Evolutionary conservation across 495 filamentous ascomycete genomes (phyloP).

Genomic region (Hypoxylon cercidicola): DNA sequence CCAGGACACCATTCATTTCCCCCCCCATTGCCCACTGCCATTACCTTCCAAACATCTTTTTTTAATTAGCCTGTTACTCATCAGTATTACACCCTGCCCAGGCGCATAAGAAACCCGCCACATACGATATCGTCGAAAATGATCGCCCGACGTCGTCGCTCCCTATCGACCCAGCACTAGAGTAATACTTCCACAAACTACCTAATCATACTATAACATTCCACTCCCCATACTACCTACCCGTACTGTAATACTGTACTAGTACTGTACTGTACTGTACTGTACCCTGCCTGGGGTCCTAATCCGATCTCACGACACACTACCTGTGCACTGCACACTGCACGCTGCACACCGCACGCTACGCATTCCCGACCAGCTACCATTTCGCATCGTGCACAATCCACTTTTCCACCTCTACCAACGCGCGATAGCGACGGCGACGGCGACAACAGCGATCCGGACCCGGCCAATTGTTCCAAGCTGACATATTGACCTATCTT

Average conservation of each 20-base stretch:
- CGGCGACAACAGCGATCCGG: background rate
- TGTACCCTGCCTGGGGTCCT: slow-evolving; percentile 9
- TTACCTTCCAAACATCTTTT: background rate
- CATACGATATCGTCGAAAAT: slow-evolving; percentile 8
- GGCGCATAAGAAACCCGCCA: slow-evolving; percentile 5
- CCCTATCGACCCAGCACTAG: slow-evolving; percentile 23
- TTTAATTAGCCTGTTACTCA: slow-evolving; percentile 35
- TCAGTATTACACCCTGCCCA: slow-evolving; percentile 18
- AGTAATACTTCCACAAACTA: slow-evolving; percentile 2
- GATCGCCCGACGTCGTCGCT: slow-evolving; percentile 27
- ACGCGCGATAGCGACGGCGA: slow-evolving; percentile 29
- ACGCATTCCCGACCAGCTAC: slow-evolving; percentile 12
- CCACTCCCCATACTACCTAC: background rate
- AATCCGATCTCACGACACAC: slow-evolving; percentile 37
- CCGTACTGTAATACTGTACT: slow-evolving; percentile 14
- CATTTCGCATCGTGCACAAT: slow-evolving; percentile 43
- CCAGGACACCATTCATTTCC: background rate
- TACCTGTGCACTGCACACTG: background rate
- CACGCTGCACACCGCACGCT: background rate
- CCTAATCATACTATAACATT: background rate
- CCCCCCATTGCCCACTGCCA: slow-evolving; percentile 13
- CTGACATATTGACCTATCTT: slow-evolving; percentile 4
- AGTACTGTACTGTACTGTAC: slow-evolving; percentile 23
- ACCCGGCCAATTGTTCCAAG: slow-evolving; percentile 29
- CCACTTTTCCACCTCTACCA: slow-evolving; percentile 17